Evolutionary conservation across 208 protist species (phyloP).

Genomic region (Trypanosoma avium): DNA sequence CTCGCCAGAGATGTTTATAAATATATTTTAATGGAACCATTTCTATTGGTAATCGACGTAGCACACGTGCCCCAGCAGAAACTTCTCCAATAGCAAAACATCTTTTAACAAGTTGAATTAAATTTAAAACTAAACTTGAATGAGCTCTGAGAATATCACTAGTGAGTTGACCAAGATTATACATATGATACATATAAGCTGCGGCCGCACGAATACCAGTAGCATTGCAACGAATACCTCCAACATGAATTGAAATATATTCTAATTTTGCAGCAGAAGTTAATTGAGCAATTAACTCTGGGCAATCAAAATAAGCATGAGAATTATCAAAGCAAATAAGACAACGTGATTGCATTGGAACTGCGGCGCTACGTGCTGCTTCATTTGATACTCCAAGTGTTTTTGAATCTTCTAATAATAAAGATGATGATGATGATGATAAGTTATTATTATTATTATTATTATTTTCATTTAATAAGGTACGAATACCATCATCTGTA

Average conservation of each 20-base stretch:
- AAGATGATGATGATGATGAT: not conserved
- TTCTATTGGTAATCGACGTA: slow-evolving; percentile 71
- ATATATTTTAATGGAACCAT: slow-evolving; percentile 40
- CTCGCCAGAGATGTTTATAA: slow-evolving; percentile 66
- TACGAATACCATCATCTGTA: slow-evolving; percentile 54
- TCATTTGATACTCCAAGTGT: slow-evolving; percentile 19
- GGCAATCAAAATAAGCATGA: slow-evolving; percentile 71
- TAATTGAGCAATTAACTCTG: slow-evolving; percentile 50
- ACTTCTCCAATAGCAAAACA: slow-evolving; percentile 51
- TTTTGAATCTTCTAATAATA: not conserved
- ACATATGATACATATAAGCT: slow-evolving; percentile 71
- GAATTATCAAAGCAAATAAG: slow-evolving; percentile 59
- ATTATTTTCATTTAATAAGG: slow-evolving; percentile 23
- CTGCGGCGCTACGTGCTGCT: slow-evolving; percentile 49
- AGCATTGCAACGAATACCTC: slow-evolving; percentile 39
- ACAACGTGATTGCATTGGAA: slow-evolving; percentile 56
- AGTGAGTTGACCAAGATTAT: slow-evolving; percentile 63
- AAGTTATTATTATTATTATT: not conserved
- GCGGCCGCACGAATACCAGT: slow-evolving; percentile 68
- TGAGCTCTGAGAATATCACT: slow-evolving; percentile 46
- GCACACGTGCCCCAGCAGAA: slow-evolving; percentile 53
- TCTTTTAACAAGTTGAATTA: slow-evolving; percentile 37
- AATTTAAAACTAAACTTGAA: slow-evolving; percentile 33
- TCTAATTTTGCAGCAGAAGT: slow-evolving; percentile 42
- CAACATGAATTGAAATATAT: slow-evolving; percentile 53